Evolutionary conservation across 352 stramenopile genomes (phyloP).

Genomic region (Globisporangium alternatum): DNA sequence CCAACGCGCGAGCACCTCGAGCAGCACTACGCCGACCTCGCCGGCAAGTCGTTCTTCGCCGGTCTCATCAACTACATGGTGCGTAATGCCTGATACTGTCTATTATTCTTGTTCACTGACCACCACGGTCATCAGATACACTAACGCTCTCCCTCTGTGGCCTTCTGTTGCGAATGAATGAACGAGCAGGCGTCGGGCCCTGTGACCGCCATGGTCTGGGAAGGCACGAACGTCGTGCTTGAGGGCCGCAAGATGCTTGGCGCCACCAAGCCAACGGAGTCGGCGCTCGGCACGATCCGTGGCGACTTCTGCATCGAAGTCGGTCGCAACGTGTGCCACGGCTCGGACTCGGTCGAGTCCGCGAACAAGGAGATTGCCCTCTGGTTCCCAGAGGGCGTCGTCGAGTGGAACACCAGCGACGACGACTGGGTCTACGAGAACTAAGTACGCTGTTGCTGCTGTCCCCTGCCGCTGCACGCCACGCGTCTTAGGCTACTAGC

Average conservation of each 20-base stretch:
- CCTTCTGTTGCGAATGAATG: neutral
- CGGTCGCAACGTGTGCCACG: conserved; percentile 95
- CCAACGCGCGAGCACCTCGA: conserved; percentile 77
- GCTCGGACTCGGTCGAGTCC: conserved; percentile 96
- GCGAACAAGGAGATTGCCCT: conserved; percentile 97
- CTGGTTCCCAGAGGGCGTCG: conserved; percentile 88
- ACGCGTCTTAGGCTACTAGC: neutral
- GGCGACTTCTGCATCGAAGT: conserved; percentile 96
- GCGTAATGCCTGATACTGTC: neutral
- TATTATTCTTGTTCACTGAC: neutral
- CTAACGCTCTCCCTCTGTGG: neutral
- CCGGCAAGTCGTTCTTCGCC: conserved; percentile 93
- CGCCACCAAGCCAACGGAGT: conserved; percentile 95
- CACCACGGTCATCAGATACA: neutral
- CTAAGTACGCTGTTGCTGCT: conserved; percentile 28
- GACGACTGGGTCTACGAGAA: conserved; percentile 97
- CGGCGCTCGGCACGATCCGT: conserved; percentile 95
- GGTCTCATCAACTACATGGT: conserved; percentile 96
- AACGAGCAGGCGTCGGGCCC: conserved; percentile 72
- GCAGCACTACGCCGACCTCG: conserved; percentile 92
- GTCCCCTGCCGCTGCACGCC: neutral
- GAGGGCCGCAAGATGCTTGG: conserved; percentile 96
- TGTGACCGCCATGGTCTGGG: conserved; percentile 94
- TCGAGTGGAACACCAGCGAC: conserved; percentile 87
- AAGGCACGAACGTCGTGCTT: conserved; percentile 92